Conservation (phyloP, 257 asterid species). For the Sherardia arvensis region DNA sequence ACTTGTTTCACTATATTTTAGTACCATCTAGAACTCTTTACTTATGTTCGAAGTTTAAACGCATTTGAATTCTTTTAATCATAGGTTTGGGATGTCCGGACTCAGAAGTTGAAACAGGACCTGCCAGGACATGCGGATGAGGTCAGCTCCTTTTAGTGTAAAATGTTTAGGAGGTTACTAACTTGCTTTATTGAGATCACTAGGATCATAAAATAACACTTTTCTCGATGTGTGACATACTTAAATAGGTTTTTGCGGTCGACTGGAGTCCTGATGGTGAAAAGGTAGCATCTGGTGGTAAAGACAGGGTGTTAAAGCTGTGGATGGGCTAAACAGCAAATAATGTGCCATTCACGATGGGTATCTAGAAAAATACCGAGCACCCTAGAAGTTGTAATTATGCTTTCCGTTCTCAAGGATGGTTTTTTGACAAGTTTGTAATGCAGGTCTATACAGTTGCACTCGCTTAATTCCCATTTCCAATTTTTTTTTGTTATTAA, state of each 20-base stretch:
- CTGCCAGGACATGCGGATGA: slow-evolving; percentile 99
- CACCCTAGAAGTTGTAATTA: not conserved
- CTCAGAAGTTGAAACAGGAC: slow-evolving; percentile 81
- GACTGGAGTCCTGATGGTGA: slow-evolving; percentile 99
- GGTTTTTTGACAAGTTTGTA: too few relatives aligned
- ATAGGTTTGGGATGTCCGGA: slow-evolving; percentile 91
- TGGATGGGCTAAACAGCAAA: slow-evolving; percentile 72
- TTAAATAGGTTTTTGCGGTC: slow-evolving; percentile 74
- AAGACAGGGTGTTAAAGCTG: slow-evolving; percentile 72
- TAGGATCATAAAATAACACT: not conserved
- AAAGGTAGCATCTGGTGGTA: slow-evolving; percentile 96
- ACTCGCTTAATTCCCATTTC: too few relatives aligned
- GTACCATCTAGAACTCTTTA: not conserved
- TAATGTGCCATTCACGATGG: not conserved
- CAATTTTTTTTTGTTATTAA: too few relatives aligned
- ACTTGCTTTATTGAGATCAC: not conserved
- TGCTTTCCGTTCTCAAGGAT: not conserved
- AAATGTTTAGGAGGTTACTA: not conserved
- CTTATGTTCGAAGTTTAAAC: not conserved
- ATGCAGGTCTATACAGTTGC: too few relatives aligned
- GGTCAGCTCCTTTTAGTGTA: slow-evolving; percentile 27
- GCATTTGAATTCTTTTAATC: slow-evolving; percentile 1
- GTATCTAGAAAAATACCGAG: not conserved
- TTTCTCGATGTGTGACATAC: not conserved
- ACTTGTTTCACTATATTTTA: not conserved